Evolutionary conservation across 129 eudicot genomes (phyloP).

Genomic region (Pittosporum tobira): DNA sequence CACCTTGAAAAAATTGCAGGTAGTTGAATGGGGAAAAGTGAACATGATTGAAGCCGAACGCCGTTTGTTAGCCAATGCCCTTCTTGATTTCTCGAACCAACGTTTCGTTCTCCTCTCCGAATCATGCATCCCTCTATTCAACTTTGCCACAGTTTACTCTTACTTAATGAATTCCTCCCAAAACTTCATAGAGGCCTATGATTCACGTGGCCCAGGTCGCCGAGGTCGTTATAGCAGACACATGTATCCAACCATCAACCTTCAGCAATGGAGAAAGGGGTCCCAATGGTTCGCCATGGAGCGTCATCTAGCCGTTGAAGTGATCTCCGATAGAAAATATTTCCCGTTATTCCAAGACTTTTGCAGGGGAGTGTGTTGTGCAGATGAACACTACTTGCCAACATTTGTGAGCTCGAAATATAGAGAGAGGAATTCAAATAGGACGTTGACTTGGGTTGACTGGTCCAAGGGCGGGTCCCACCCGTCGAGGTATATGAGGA

Average conservation of each 20-base stretch:
- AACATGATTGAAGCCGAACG: constrained; percentile 85
- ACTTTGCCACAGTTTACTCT: constrained; percentile 59
- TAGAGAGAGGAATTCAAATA: constrained; percentile 31
- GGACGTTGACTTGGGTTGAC: constrained; percentile 74
- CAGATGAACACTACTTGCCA: constrained; percentile 84
- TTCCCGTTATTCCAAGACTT: constrained; percentile 44
- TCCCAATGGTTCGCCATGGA: constrained; percentile 81
- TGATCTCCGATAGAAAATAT: constrained; percentile 46
- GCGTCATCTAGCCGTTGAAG: constrained; percentile 43
- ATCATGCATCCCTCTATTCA: constrained; percentile 70
- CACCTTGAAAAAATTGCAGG: too few relatives aligned
- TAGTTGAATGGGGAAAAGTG: constrained; percentile 62
- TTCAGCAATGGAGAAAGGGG: constrained; percentile 76
- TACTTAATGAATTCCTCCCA: constrained; percentile 50
- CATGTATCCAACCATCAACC: constrained; percentile 42
- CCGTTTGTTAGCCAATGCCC: constrained; percentile 55
- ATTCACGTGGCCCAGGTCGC: constrained; percentile 49
- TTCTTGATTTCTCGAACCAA: constrained; percentile 63
- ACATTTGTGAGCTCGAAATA: constrained; percentile 46
- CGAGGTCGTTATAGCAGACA: constrained; percentile 60
- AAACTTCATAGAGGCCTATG: constrained; percentile 64
- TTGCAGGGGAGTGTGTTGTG: constrained; percentile 53
- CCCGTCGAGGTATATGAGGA: constrained; percentile 40
- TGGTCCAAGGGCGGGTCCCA: constrained; percentile 88
- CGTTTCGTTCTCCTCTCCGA: constrained; percentile 73